Base-by-base conservation (phyloP, 306 rosid genomes). In the Malus sylvestris region DNA sequence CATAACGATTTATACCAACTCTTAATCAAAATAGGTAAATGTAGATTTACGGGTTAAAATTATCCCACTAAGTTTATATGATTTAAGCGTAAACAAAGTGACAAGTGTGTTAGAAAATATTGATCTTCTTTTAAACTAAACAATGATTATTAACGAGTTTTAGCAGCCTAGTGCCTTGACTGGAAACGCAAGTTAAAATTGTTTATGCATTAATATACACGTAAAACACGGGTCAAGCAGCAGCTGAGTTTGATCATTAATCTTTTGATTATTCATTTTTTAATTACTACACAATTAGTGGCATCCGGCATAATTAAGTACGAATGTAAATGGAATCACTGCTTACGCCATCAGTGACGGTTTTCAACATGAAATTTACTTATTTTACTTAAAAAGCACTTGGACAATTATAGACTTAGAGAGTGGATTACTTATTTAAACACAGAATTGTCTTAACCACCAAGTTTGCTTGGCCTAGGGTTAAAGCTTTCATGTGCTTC, bases 261-360 rank as follows among this genome's bases (percentile, higher is more conserved):
- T 15, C 8, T 49, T 49, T 49, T 44, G 15, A 46, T 49, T 49
- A 49, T 4, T 15, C 55, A 30, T 67, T 33, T 68, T 30, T 15
- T 76, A 45, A 65, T 59, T 49, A 49, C 18, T 18, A 52, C 67
- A 61, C 38, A 53, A 70, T 69, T 40, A 25, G 60, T 79, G 42
- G 25, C 53, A 49, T 49, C 55, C 6, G 8, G 20, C 55, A 49
- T 49, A 5, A 40, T 9, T 7, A 35, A 1, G 55, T 49, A 49
- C 20, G 55, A 49, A 49, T 49, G 20, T 15, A 14, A 49, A 49
- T 49, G 55, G 55, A 49, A 77, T 81, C 85, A 83, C 51, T 62
- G 78, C 86, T 79, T 83, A 81, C 86, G 85, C 66, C 86, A 79
- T 58, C 51, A 22, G 62, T 29, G 67, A 61, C 70, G 33, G 51